Evolutionary conservation across 2,329 filamentous ascomycete genomes (phyloP), one percentile per base, ranked within the genome.

Genomic region (Microdochium bolleyi): DNA sequence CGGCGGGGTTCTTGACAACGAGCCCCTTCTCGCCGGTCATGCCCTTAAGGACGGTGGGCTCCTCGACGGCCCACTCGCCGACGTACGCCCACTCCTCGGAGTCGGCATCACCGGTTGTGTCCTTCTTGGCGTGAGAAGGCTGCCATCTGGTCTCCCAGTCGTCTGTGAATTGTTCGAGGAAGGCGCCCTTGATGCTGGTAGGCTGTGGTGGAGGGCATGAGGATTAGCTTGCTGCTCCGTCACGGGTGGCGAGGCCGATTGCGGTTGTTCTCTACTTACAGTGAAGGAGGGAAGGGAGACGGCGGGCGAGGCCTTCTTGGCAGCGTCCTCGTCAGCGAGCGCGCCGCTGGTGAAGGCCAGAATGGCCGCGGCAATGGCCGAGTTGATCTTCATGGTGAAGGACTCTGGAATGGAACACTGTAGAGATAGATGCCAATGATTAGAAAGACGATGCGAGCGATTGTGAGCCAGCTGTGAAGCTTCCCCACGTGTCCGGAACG

Each of bases 111-210:
- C 88, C 88, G 65, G 76, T 73, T 58, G 72, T 79, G 60, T 92
- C 87, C 84, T 99, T 99, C 84, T 97, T 97, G 61, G 94, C 94
- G 70, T 94, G 87, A 49, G 92, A 97, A 54, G 88, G 83, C 75
- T 92, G 91, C 94, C 94, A 99, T 75, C 92, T 82, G 60, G 81
- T 76, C 62, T 96, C 88, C 92, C 92, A 97, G 74, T 89, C 92
- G 62, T 95, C 88, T 74, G 89, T 95, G 79, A 99, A 99, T 74
- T 99, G 94, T 79, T 99, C 94, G 59, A 97, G 77, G 83, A 99
- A 99, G 56, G 91, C 89, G 61, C 87, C 94, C 77, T 96, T 94
- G 66, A 97, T 71, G 58, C 77, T 81, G 60, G 91, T 89, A 55
- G 94, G 92, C 92, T 99, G 66, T 49, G 52, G 51, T 8, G 24